Evolutionary conservation across 768 basidiomycete species (phyloP), one percentile per base, ranked within the genome.

Genomic region (Rhizopogon vinicolor): DNA sequence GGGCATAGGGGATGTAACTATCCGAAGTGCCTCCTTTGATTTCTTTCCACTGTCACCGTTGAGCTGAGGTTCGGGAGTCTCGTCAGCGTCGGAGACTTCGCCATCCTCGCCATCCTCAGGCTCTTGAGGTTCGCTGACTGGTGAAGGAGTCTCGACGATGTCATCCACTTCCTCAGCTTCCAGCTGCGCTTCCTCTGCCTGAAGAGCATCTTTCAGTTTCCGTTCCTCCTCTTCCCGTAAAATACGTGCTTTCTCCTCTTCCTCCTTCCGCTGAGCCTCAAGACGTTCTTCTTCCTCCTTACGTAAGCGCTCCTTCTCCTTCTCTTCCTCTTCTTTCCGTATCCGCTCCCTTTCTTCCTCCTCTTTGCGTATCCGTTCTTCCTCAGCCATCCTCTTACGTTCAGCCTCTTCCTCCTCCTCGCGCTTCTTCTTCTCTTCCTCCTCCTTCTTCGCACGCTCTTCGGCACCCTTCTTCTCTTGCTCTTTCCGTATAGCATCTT

Each of bases 201-300:
- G 53, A 42, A 52, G 7, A 46, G 55, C 62, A 44, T 70, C 63
- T 44, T 65, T 62, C 46, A 60, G 63, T 46, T 57, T 61, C 48
- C 10, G 66, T 70, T 65, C 76, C 56, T 68, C 67, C 51, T 62
- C 67, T 57, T 63, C 70, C 57, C 65, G 62, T 60, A 74, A 69
- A 51, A 68, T 63, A n/a, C 68, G 68, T 62, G 79, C 78, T 52
- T 77, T 76, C 55, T 74, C 73, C 7, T 76, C 65, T 53, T 67
- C 70, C 62, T 64, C 60, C 62, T 70, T 62, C 44, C 60, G 64
- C 54, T 74, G 68, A 53, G 73, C 67, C 54, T 72, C 69, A 37
- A 68, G 46, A 33, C 56, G 63, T 33, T 42, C 60, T 42, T 66
- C 60, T 44, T 63, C 62, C 40, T 65, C 63, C 44, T 58, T 54